Percentiles rank a stretch among this genome's conserved stretches.
phyloP scores from a whole-genome alignment of 176 grass and related monocot species.

The Phyllostachys edulis region DNA sequence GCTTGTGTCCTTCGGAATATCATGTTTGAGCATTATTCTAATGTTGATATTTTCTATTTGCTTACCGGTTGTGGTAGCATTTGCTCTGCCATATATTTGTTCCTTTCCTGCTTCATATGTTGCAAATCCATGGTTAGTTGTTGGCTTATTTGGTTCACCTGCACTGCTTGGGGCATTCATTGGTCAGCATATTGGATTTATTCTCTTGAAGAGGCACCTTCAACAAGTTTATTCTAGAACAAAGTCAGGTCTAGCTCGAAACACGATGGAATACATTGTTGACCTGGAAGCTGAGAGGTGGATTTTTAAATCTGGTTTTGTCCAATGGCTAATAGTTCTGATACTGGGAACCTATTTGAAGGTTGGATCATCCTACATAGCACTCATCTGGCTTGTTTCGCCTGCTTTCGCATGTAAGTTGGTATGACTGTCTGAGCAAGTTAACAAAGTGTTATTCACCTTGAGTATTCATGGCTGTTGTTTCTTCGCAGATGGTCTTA shows the following conservation, averaged over 20 bases:
- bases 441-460: slow-evolving; percentile 6
- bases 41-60: slow-evolving; percentile 67
- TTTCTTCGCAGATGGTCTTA: slow-evolving; percentile 78
- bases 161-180: slow-evolving; percentile 82
- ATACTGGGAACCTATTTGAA: slow-evolving; percentile 82
- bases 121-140: slow-evolving; percentile 73
- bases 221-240: slow-evolving; percentile 36
- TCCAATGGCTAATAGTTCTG: slow-evolving; percentile 81
- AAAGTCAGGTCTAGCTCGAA: slow-evolving; percentile 34
- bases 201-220: slow-evolving; percentile 52
- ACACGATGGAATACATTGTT: slow-evolving; percentile 47
- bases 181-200: slow-evolving; percentile 86
- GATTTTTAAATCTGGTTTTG: slow-evolving; percentile 94
- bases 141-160: slow-evolving; percentile 93
- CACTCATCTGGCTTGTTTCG: slow-evolving; percentile 88
- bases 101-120: slow-evolving; percentile 69
- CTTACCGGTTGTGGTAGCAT: slow-evolving; percentile 66
- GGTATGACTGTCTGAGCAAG: slow-evolving; percentile 9
- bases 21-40: slow-evolving; percentile 78
- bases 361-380: slow-evolving; percentile 68
- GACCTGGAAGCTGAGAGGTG: slow-evolving; percentile 94
- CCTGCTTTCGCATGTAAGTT: slow-evolving; percentile 98
- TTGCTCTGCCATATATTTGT: slow-evolving; percentile 65
- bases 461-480: slow-evolving; percentile 14
- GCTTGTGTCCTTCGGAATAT: slow-evolving; percentile 66